phyloP scores from a whole-genome alignment of 2,329 filamentous ascomycete species.

The Aspergillus aculeatus region DNA sequence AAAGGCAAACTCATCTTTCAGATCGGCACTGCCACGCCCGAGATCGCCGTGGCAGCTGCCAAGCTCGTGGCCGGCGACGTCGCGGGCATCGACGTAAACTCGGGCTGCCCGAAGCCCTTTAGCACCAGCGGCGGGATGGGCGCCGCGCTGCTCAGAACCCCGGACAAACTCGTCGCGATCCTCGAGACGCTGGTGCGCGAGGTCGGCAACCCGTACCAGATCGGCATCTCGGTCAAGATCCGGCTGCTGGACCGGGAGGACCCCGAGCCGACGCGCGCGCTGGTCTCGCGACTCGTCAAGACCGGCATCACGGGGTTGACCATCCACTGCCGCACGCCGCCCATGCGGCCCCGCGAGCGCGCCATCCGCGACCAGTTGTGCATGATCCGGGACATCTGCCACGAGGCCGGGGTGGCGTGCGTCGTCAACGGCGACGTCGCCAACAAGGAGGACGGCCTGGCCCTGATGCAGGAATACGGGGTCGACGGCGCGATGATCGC shows the following conservation, averaged over 20 bases:
- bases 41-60: slow-evolving; percentile 79
- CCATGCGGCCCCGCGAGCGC: slow-evolving; percentile 86
- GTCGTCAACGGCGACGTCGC: slow-evolving; percentile 94
- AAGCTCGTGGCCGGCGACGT: slow-evolving; percentile 83
- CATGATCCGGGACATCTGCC: slow-evolving; percentile 80
- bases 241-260: slow-evolving; percentile 68
- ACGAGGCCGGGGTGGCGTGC: slow-evolving; percentile 82
- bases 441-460: slow-evolving; percentile 67
- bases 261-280: slow-evolving; percentile 68
- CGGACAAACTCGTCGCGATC: slow-evolving; percentile 80
- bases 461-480: slow-evolving; percentile 73
- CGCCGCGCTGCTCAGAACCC: slow-evolving; percentile 80
- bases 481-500: slow-evolving; percentile 97
- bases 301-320: slow-evolving; percentile 93
- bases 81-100: slow-evolving; percentile 92
- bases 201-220: slow-evolving; percentile 73
- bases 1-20: slow-evolving; percentile 79
- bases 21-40: slow-evolving; percentile 81
- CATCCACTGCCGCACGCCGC: slow-evolving; percentile 91
- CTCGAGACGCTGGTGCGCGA: slow-evolving; percentile 77
- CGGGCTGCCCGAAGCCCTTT: slow-evolving; percentile 97
- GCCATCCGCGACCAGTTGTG: slow-evolving; percentile 82
- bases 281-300: slow-evolving; percentile 74
- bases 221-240: slow-evolving; percentile 97
- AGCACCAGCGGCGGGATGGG: slow-evolving; percentile 94